Base-by-base conservation (phyloP, 108 stramenopile genomes). In the Mayamaea pseudoterrestris region DNA sequence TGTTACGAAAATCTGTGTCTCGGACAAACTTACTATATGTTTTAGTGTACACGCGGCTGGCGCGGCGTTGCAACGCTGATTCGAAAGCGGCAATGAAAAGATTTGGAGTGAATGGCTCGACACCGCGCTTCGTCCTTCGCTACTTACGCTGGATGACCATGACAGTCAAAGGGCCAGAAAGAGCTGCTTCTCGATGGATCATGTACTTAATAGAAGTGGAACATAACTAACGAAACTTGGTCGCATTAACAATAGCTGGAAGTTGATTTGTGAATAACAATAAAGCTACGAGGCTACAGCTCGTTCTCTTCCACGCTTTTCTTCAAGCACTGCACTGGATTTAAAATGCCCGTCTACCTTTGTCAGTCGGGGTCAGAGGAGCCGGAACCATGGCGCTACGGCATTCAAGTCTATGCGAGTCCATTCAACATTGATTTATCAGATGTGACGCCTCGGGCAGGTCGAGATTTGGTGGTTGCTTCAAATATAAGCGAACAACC, bases 361-460 rank as follows among this genome's bases (percentile, higher is more conserved):
- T 89, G 82, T 49, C 71, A 74, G 27, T 77, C 87, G 12, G 87
- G 87, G 16, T 16, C 26, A 18, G 18, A 34, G 17, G 47, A 73
- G 30, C 53, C 58, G 25, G 87, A 89, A 39, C 82, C 87, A 20
- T 89, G 87, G 87, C 60, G 76, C 0, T 74, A 83, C 48, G 82
- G 77, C 8, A 52, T 89, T 18, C 74, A 68, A 27, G 81, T 89
- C 11, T 81, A 78, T 56, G 77, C 74, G 0, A 55, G 69, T 39
- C 87, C 87, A 2, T 78, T 78, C 53, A 48, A 51, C 18, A 47
- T 82, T 18, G 53, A 53, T 39, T n/a, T n/a, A n/a, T n/a, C n/a
- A n/a, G 61, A 52, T 22, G 2, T 4, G 4, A 30, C 42, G 12
- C 41, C 13, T 41, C 23, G 11, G 2, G 27, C 36, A 5, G 55